Evolutionary conservation across 2,329 filamentous ascomycete genomes (phyloP).

Genomic region (Fonsecaea nubica): DNA sequence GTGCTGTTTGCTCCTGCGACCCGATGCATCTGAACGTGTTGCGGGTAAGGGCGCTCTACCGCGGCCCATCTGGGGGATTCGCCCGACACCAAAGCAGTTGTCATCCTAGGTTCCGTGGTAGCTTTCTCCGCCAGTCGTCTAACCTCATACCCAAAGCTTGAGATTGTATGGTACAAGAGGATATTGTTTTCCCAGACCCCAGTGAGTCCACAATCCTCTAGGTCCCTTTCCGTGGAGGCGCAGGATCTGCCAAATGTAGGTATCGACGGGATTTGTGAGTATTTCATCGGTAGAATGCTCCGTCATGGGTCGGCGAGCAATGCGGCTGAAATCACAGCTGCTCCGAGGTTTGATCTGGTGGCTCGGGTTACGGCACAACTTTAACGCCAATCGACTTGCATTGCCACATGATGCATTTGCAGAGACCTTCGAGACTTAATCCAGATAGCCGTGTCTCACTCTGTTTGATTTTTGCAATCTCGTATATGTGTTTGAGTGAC

Average conservation of each 20-base stretch:
- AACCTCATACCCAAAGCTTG: background rate
- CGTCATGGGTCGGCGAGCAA: background rate
- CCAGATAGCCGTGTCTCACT: constrained; percentile 76
- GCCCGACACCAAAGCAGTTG: background rate
- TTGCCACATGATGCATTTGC: constrained; percentile 75
- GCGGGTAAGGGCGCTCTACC: background rate
- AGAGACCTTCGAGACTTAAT: constrained; percentile 72
- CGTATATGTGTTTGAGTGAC: constrained; percentile 93
- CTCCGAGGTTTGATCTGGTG: background rate
- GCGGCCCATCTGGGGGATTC: background rate
- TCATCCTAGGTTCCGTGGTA: background rate
- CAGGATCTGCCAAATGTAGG: background rate
- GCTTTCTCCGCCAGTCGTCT: background rate
- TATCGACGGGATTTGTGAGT: background rate
- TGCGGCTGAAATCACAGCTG: background rate
- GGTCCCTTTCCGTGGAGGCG: background rate
- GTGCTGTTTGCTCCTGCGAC: background rate
- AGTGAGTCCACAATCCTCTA: background rate
- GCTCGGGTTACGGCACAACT: constrained; percentile 60
- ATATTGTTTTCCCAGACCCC: background rate
- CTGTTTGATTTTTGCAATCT: constrained; percentile 97
- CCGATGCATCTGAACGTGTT: background rate
- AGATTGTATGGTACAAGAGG: background rate
- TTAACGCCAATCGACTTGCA: constrained; percentile 77
- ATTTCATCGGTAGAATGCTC: background rate